Percentiles rank a stretch among this genome's conserved stretches.
Conservation (phyloP, 768 basidiomycete species). For the Pleurotus citrinopileatus region DNA sequence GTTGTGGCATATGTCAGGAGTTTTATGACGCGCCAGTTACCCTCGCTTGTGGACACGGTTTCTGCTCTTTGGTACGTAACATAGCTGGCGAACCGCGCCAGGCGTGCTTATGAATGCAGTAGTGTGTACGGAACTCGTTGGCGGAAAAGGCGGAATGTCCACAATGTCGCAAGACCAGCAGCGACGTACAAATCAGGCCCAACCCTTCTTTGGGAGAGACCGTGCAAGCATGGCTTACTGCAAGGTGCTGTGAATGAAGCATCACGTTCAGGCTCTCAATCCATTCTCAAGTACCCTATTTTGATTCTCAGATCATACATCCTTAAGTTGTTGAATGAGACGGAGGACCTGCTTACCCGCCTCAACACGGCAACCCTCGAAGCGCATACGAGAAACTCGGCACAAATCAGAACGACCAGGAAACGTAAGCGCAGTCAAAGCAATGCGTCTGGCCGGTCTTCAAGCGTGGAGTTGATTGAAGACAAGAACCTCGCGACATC, state of each 20-base stretch:
- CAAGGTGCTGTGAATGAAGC: too few relatives aligned
- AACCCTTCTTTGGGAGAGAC: constrained; percentile 72
- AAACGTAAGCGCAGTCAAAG: constrained; percentile 32
- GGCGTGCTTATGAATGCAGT: constrained; percentile 5
- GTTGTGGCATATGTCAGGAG: constrained; percentile 78
- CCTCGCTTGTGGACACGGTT: constrained; percentile 75
- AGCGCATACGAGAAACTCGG: constrained; percentile 8
- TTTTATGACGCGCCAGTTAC: constrained; percentile 72
- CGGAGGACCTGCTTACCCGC: constrained; percentile 17
- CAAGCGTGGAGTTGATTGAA: constrained; percentile 23
- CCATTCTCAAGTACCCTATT: too few relatives aligned
- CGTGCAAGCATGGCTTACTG: constrained; percentile 65
- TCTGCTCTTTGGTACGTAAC: constrained; percentile 67
- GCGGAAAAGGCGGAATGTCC: constrained; percentile 68
- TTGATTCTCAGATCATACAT: constrained; percentile 44
- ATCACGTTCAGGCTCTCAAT: too few relatives aligned
- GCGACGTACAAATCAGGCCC: constrained; percentile 62
- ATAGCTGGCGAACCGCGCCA: not conserved
- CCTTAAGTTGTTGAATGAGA: constrained; percentile 36
- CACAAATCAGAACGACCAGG: constrained; percentile 22
- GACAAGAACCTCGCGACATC: constrained; percentile 18
- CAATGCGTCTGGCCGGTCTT: constrained; percentile 18
- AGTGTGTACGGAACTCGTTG: constrained; percentile 73
- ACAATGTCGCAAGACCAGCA: constrained; percentile 54
- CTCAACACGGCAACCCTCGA: not conserved